These are phyloP conservation scores for Lasiodiplodia hormozganensis DNA, from an alignment of 2,329 filamentous ascomycete genomes.

Conservation along the genomic window DNA sequence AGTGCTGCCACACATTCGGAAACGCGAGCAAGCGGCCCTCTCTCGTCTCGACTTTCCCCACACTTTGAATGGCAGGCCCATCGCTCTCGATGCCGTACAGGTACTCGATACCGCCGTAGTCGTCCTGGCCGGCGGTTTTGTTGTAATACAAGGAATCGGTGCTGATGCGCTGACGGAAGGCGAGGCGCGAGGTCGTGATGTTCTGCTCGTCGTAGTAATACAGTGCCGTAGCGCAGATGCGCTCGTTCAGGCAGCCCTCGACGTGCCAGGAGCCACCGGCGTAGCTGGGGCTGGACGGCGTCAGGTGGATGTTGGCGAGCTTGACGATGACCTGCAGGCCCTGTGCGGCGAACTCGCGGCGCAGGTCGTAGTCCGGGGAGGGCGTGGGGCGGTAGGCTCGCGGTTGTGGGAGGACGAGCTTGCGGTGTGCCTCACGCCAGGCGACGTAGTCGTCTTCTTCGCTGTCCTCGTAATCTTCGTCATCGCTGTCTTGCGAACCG, in stretches of 20 bases:
- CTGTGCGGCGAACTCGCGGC: conserved; percentile 44
- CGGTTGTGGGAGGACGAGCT: background rate
- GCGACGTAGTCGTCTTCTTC: background rate
- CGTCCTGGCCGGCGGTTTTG: conserved; percentile 29
- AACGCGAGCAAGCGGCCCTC: conserved; percentile 62
- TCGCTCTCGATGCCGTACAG: conserved; percentile 51
- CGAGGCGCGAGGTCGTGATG: conserved; percentile 54
- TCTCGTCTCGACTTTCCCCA: conserved; percentile 58
- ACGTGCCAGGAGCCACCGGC: conserved; percentile 61
- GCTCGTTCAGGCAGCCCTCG: conserved; percentile 59
- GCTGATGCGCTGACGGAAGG: conserved; percentile 54
- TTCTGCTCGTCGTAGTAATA: conserved; percentile 68
- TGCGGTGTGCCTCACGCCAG: background rate
- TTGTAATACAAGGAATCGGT: conserved; percentile 24
- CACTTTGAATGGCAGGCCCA: conserved; percentile 46
- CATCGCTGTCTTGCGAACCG: background rate
- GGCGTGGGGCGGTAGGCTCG: background rate
- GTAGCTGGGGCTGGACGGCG: conserved; percentile 62
- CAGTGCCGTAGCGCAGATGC: conserved; percentile 66
- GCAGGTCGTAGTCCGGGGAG: conserved; percentile 28
- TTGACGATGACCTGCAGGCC: conserved; percentile 69
- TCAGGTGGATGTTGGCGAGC: conserved; percentile 63
- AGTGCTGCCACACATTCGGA: conserved; percentile 61
- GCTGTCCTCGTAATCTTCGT: background rate
- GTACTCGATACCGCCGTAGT: conserved; percentile 43